phyloP scores from a whole-genome alignment of 2,329 filamentous ascomycete species.

The Cordyceps cateniannulata region DNA sequence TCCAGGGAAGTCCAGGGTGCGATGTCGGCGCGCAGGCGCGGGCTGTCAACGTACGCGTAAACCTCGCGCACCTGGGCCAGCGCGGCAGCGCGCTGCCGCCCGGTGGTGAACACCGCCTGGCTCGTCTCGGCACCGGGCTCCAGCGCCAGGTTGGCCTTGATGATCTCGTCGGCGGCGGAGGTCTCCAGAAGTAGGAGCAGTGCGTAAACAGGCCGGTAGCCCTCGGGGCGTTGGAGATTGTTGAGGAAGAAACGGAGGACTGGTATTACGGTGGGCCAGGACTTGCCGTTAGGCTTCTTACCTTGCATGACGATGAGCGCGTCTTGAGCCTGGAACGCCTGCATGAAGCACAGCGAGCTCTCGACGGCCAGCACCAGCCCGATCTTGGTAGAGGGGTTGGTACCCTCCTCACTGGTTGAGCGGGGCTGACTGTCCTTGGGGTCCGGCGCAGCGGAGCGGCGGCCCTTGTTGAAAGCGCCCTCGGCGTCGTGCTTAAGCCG shows the following conservation, averaged over 20 bases:
- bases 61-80: constrained; percentile 27
- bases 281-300: constrained; percentile 32
- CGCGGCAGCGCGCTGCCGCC: constrained; percentile 21
- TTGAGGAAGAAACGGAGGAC: constrained; percentile 35
- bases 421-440: constrained; percentile 16
- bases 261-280: constrained; percentile 40
- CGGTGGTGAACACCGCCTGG: constrained; percentile 20
- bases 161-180: constrained; percentile 39
- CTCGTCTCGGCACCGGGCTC: constrained; percentile 12
- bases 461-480: constrained; percentile 26
- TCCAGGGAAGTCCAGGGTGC: constrained; percentile 39
- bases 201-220: constrained; percentile 33
- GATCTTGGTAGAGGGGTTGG: constrained; percentile 34
- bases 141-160: constrained; percentile 27
- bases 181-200: constrained; percentile 39
- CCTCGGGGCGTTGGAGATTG: constrained; percentile 29
- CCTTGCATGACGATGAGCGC: constrained; percentile 34
- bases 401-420: constrained; percentile 19
- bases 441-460: constrained; percentile 18
- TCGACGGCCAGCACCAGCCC: constrained; percentile 40
- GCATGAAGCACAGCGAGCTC: constrained; percentile 46
- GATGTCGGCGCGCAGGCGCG: constrained; percentile 25
- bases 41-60: constrained; percentile 23
- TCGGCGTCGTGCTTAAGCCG: constrained; percentile 51
- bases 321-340: constrained; percentile 44